Evolutionary conservation across 2,329 filamentous ascomycete species (phyloP).

Genomic region (Xylaria sp.): DNA sequence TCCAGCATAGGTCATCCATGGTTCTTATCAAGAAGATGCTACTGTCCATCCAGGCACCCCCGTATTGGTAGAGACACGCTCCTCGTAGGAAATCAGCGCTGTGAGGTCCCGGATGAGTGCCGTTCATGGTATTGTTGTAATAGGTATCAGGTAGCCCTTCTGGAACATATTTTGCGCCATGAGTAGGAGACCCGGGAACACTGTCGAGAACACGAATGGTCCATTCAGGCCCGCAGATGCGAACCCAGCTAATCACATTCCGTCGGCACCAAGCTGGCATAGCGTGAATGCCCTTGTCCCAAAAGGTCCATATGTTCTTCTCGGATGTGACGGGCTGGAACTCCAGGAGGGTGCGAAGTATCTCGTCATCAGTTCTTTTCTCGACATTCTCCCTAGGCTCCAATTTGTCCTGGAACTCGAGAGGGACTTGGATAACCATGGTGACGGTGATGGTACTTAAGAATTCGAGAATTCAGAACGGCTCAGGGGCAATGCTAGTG

Average conservation of each 20-base stretch:
- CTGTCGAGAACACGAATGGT: slow-evolving; percentile 55
- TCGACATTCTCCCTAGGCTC: slow-evolving; percentile 34
- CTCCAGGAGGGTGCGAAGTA: slow-evolving; percentile 30
- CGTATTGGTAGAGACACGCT: slow-evolving; percentile 52
- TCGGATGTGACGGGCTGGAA: slow-evolving; percentile 48
- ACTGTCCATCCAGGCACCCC: slow-evolving; percentile 56
- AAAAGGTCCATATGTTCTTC: slow-evolving; percentile 55
- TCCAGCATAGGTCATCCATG: slow-evolving; percentile 54
- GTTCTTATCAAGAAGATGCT: slow-evolving; percentile 52
- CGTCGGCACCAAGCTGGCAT: slow-evolving; percentile 54
- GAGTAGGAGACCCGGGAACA: slow-evolving; percentile 51
- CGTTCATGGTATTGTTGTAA: slow-evolving; percentile 54
- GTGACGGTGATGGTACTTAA: not conserved
- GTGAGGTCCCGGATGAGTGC: slow-evolving; percentile 53
- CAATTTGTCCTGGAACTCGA: slow-evolving; percentile 35
- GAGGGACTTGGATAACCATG: slow-evolving; percentile 35
- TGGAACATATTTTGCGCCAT: slow-evolving; percentile 51
- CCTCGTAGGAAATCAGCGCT: slow-evolving; percentile 56
- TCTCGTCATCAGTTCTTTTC: slow-evolving; percentile 37
- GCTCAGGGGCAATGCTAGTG: not conserved
- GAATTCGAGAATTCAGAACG: not conserved
- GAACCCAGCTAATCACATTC: slow-evolving; percentile 55
- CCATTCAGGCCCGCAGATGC: slow-evolving; percentile 53
- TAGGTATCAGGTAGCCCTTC: slow-evolving; percentile 48
- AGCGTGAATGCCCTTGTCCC: slow-evolving; percentile 49